Evolutionary conservation across 441 rosid species (phyloP), one percentile per base, ranked within the genome.

Genomic region (Melastoma candidum): DNA sequence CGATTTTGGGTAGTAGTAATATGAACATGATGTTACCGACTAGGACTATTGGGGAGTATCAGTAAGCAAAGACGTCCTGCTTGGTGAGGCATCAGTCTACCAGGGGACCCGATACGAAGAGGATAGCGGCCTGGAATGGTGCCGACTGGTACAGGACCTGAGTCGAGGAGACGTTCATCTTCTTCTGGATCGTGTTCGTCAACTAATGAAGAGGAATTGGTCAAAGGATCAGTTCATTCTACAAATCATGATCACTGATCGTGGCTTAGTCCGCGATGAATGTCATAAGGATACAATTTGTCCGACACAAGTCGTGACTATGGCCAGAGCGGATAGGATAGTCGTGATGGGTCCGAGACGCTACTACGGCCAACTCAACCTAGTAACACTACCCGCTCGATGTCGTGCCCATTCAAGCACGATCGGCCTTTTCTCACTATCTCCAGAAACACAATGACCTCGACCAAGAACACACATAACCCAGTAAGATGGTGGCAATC

Each of bases 121-220:
- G 89, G 70, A 84, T 68, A 7, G 90, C 95, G 7, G 98, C 95
- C 68, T 93, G 98, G 64, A 85, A 93, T 44, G 98, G 98, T 1
- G 97, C 97, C 0, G 98, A 93, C 27, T 93, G 97, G 69, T 93
- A 93, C 4, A 88, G 77, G 54, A 93, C 73, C 74, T 93, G 99
- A 24, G 99, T 93, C 25, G 99, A 88, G 48, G 99, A 82, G 14
- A 93, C 97, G 64, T 86, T 88, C 5, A 84, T 72, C 77, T 73
- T 86, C 81, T 88, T 93, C 57, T 93, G 99, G 50, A 93, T 93
- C 63, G 93, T 88, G 67, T 84, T 93, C 63, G 99, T 93, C 67
- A 88, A 85, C 99, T 88, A 70, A 63, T 65, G n/a, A 61, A 54
- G 36, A 7, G 47, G 44, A 55, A 53, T 41, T 52, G 26, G 75